Evolutionary conservation across 2,329 filamentous ascomycete genomes (phyloP).

Genomic region (Stenocarpella maydis): DNA sequence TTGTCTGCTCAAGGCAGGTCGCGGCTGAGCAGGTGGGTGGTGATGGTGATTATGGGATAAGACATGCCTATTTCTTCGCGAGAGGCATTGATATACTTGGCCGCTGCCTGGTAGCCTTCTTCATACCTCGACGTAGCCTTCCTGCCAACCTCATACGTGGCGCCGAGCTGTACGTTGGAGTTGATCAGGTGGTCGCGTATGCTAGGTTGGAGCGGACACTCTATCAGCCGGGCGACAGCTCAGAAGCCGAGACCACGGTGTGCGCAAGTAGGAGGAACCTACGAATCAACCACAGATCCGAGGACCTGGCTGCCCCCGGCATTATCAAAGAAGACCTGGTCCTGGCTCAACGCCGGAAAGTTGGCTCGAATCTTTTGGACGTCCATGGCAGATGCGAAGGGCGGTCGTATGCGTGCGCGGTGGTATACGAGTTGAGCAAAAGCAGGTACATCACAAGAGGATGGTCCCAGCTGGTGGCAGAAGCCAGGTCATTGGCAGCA

Average conservation of each 20-base stretch:
- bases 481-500: neutral
- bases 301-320: constrained; percentile 79
- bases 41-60: neutral
- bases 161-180: constrained; percentile 80
- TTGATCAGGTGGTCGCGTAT: constrained; percentile 71
- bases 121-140: constrained; percentile 67
- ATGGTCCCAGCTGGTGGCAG: neutral
- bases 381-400: constrained; percentile 49
- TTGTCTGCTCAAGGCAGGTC: neutral
- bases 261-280: constrained; percentile 42
- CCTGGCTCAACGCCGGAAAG: constrained; percentile 73
- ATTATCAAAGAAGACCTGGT: constrained; percentile 79
- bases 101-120: constrained; percentile 69
- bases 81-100: constrained; percentile 74
- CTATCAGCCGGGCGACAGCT: neutral
- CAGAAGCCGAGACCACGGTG: neutral
- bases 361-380: constrained; percentile 62
- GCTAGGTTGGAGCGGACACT: constrained; percentile 46
- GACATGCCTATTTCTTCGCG: constrained; percentile 68
- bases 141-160: constrained; percentile 69
- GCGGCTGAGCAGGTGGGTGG: neutral
- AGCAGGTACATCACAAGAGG: neutral
- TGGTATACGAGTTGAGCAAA: neutral
- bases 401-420: neutral
- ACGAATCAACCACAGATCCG: constrained; percentile 72